Evolutionary conservation across 768 basidiomycete genomes (phyloP), one percentile per base, ranked within the genome.

Genomic region (Tylopilus balloui): DNA sequence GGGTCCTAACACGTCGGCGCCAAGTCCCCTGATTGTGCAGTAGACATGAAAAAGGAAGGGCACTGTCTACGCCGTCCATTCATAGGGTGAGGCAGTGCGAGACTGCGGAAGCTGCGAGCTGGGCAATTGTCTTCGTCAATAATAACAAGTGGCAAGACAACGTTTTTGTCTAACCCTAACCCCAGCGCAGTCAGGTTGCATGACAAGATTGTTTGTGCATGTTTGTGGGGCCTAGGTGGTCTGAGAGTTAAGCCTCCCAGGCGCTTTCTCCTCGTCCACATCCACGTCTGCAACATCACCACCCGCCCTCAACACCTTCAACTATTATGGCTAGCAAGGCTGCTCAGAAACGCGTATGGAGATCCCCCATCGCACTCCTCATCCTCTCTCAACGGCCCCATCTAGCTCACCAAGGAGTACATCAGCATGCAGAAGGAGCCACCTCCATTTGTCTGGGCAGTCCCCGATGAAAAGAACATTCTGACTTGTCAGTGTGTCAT

Each of bases 401-500:
- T 55, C 41, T 65, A 90, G 88, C 80, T 91, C 53, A 73, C 76
- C 29, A 92, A 95, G 71, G 94, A 97, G 74, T 93, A 86, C 71
- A 80, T 88, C 60, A 74, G 79, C 42, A 95, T 97, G 89, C 92
- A 95, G 71, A 86, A 73, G 63, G 85, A 88, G 52, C 92, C 95
- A 13, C 95, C 95, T 1, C 95, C 95, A 52, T 98, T 93, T 69
- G 85, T 97, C 19, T 94, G 89, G 86, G 94, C 95, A 32, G 79
- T 78, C 25, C 95, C 95, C 13, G 93, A 96, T 61, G 95, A 98
- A 79, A 93, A 93, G 83, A 95, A 97, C 68, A 94, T 97, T 59
- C 69, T 97, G 43, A 92, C 81, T 47, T 97, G 93, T 96, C 66
- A 70, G 92, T 77, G 15, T 41, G 4, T 27, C 42, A 23, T 17